Base-by-base conservation (phyloP, 2,329 filamentous ascomycete species). In the Podosphaera xanthii region DNA sequence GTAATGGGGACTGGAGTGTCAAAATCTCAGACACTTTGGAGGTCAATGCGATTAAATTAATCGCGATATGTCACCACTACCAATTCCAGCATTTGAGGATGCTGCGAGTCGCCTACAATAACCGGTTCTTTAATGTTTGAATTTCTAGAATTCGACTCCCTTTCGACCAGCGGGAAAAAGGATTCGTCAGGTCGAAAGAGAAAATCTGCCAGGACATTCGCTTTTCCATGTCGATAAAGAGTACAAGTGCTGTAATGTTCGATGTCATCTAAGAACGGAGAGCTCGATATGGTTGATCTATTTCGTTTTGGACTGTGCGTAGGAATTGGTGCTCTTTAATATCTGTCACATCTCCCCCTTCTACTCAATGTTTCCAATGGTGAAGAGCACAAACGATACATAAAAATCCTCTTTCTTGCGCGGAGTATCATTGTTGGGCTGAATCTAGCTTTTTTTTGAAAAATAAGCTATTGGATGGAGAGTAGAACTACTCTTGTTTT, bases 321-420 rank as follows among this genome's bases (percentile, higher is more conserved):
- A 57, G n/a, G 3, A 40, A 57, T 48, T 57, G 22, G n/a, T 57
- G 55, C 30, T 57, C 55, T 9, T 30, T 57, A 34, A 57, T 57
- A 40, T 46, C 30, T 31, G 38, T 57, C 12, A 57, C 30, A 31
- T 57, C 55, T 2, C 55, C 33, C 5, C 40, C 55, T 35, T 57
- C 40, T 9, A 57, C 40, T 40, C 55, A 57, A 35, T 57, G 40
- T 4, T 40, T 30, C 55, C 40, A 57, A 31, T 46, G 38, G 14
- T 57, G 55, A 34, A 57, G n/a, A 14, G 55, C 10, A 5, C 46
- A 14, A 1, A 57, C 22, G 7, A 57, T 57, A 31, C 54, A 6
- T 33, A 57, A n/a, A 4, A 57, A 33, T n/a, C 44, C 36, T 33
- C 54, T 22, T 46, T 57, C 54, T 46, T 57, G n/a, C 36, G 10